Conservation (phyloP, 306 rosid species). For the Sindora glabra region DNA sequence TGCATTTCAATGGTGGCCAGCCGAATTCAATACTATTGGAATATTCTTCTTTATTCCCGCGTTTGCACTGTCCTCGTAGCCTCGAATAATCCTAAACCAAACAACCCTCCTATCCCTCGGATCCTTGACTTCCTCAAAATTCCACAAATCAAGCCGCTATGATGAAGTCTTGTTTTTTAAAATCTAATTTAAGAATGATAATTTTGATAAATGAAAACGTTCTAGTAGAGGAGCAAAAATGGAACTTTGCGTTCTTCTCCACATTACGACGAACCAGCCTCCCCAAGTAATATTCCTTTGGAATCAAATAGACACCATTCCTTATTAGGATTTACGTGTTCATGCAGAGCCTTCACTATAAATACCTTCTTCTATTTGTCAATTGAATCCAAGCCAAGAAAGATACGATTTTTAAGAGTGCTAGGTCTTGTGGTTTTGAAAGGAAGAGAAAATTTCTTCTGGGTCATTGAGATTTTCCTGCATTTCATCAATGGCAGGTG, state of each 20-base stretch:
- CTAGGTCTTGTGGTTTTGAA: neutral
- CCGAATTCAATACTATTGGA: slow-evolving; percentile 23
- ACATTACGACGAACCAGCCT: neutral
- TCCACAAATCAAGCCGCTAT: slow-evolving; percentile 16
- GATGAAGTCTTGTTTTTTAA: neutral
- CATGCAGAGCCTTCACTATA: slow-evolving; percentile 20
- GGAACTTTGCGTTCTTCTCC: neutral
- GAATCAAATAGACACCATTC: slow-evolving; percentile 14
- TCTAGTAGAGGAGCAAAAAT: neutral
- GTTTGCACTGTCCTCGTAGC: neutral
- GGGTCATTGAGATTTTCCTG: neutral
- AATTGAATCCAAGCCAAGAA: slow-evolving; percentile 3
- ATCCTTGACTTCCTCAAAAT: neutral
- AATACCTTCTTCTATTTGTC: slow-evolving; percentile 1
- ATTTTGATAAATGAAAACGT: neutral
- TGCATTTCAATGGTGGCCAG: slow-evolving; percentile 10
- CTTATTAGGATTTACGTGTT: neutral
- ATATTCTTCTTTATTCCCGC: slow-evolving; percentile 51
- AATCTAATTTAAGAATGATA: neutral
- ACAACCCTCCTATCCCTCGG: neutral
- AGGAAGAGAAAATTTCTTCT: neutral
- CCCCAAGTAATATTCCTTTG: slow-evolving; percentile 40
- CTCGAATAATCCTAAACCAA: neutral
- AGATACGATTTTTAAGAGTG: neutral
- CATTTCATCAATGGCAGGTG: slow-evolving; percentile 13